phyloP scores from a whole-genome alignment of 106 monocot species.

The Allium fistulosum region DNA sequence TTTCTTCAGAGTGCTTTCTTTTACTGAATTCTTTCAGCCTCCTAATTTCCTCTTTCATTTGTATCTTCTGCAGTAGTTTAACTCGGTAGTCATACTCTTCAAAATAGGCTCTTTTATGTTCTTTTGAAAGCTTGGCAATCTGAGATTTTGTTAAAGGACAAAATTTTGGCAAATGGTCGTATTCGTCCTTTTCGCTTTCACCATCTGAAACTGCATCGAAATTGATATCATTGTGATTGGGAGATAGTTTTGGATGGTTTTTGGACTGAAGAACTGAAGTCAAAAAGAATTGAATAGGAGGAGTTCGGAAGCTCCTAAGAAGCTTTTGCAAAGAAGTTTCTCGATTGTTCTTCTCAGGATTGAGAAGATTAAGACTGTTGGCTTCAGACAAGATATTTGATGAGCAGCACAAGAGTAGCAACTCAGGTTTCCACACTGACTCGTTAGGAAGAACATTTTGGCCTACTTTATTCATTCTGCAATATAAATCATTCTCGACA shows the following conservation, averaged over 20 bases:
- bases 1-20: conserved; percentile 15
- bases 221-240: conserved; percentile 63
- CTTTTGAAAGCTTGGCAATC: conserved; percentile 56
- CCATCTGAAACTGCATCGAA: conserved; percentile 42
- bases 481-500: conserved; percentile 69
- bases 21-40: conserved; percentile 64
- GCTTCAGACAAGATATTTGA: conserved; percentile 61
- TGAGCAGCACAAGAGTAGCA: conserved; percentile 54
- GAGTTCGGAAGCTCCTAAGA: conserved; percentile 18
- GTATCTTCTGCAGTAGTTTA: conserved; percentile 75
- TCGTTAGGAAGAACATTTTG: conserved; percentile 65
- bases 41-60: conserved; percentile 64
- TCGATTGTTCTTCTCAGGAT: not conserved
- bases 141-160: conserved; percentile 55
- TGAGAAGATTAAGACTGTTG: conserved; percentile 14
- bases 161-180: conserved; percentile 62
- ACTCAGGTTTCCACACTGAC: conserved; percentile 42
- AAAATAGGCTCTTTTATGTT: conserved; percentile 62
- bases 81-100: conserved; percentile 83
- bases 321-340: not conserved
- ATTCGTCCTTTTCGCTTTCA: conserved; percentile 60
- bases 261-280: conserved; percentile 62
- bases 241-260: conserved; percentile 52
- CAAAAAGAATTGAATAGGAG: conserved; percentile 60
- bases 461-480: conserved; percentile 56